Evolutionary conservation across 176 grass and related monocot genomes (phyloP).

Genomic region (Neostapfia colusana): DNA sequence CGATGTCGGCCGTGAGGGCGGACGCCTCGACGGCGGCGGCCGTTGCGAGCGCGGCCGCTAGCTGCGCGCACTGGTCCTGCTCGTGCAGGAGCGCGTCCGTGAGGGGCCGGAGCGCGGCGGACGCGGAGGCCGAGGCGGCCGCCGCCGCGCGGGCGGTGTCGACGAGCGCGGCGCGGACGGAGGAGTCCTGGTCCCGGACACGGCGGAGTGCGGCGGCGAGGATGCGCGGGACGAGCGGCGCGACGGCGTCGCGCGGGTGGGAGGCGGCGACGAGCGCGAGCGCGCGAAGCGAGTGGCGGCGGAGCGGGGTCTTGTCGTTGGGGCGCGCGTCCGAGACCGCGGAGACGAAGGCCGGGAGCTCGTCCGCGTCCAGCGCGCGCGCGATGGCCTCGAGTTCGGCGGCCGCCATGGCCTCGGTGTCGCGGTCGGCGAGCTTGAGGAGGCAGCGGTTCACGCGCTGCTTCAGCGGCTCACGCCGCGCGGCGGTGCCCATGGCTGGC

Average conservation of each 20-base stretch:
- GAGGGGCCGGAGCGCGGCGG: constrained; percentile 57
- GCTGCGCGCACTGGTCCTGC: constrained; percentile 93
- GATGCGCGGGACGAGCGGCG: constrained; percentile 86
- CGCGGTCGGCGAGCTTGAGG: constrained; percentile 80
- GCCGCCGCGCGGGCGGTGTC: constrained; percentile 75
- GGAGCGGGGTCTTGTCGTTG: constrained; percentile 88
- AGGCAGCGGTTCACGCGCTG: constrained; percentile 94
- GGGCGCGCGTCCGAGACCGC: constrained; percentile 88
- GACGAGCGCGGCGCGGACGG: constrained; percentile 85
- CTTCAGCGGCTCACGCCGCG: constrained; percentile 52
- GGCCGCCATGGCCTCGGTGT: constrained; percentile 94
- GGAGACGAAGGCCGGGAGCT: constrained; percentile 73
- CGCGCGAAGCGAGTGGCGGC: constrained; percentile 77
- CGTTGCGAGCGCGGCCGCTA: constrained; percentile 70
- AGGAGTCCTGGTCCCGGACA: constrained; percentile 92
- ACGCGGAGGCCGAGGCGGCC: constrained; percentile 32
- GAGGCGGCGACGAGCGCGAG: constrained; percentile 65
- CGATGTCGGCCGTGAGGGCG: constrained; percentile 53
- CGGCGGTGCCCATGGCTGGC: constrained; percentile 48
- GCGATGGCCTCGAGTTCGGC: constrained; percentile 89
- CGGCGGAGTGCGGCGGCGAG: constrained; percentile 78
- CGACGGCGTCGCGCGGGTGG: constrained; percentile 57
- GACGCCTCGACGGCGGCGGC: constrained; percentile 78
- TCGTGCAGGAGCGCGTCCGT: constrained; percentile 88
- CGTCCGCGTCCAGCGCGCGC: constrained; percentile 55